Evolutionary conservation across 2,329 filamentous ascomycete genomes (phyloP), one percentile per base, ranked within the genome.

Genomic region (Microsporum canis): DNA sequence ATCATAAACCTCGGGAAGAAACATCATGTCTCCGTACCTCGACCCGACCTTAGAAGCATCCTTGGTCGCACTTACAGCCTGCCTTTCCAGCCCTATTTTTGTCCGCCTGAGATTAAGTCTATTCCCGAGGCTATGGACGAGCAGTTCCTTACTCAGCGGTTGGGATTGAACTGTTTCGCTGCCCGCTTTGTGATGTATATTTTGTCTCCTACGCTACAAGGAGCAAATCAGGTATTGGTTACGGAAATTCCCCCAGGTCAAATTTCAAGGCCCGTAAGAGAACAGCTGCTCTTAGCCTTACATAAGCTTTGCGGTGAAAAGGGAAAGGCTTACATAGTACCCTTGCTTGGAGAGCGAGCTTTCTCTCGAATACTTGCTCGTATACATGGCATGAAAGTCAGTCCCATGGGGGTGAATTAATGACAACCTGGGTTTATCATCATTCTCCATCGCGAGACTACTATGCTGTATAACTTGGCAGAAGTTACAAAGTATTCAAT

Each of bases 1-100:
- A 72, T 83, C 1, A 72, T 81, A 0, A 77, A 76, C 0, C 68
- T 79, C 0, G 79, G 87, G 51, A 77, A 79, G 17, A 79, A 79
- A 5, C 76, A 79, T 67, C 72, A 60, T 8, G 23, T 53, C 23
- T 1, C 5, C 3, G 41, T 56, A 8, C 61, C 59, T 14, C 60
- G 69, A 62, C 23, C 4, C 12, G 14, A 36, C 8, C 5, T 14
- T 33, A 29, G 5, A 1, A 7, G 1, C n/a, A 55, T n/a, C 2
- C 6, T 29, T 31, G n/a, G 7, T 17, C 4, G 51, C 12, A 14
- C 6, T 23, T 5, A 3, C 31, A 8, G 8, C 33, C 6, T 55
- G 7, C 23, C 51, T 36, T 31, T 14, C 8, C 5, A 34, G 10
- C 14, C 3, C 17, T n/a, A n/a, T n/a, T 53, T 34, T 34, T n/a